These are phyloP conservation scores for Vaccinium vitisidaea DNA, from an alignment of 148 eudicot genomes.

Conservation along the genomic window DNA sequence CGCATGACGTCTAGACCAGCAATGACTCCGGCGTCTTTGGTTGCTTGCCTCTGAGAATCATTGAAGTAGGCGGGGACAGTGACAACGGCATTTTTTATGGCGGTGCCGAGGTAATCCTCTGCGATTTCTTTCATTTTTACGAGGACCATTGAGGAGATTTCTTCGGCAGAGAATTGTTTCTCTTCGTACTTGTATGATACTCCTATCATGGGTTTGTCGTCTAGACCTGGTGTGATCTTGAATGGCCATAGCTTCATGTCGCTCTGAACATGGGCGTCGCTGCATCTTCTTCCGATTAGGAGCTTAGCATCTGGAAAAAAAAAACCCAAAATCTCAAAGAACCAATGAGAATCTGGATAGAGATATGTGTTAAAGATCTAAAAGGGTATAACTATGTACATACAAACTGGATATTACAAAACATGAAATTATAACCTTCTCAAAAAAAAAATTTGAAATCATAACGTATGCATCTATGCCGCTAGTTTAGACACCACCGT, in stretches of 20 bases:
- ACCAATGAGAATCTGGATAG: neutral
- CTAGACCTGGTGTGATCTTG: neutral
- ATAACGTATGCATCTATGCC: too few relatives aligned
- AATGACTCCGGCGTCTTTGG: too few relatives aligned
- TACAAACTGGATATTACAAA: too few relatives aligned
- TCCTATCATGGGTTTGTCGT: neutral
- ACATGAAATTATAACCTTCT: too few relatives aligned
- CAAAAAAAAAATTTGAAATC: too few relatives aligned
- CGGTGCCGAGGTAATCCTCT: neutral
- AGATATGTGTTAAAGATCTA: neutral
- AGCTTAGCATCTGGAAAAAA: neutral
- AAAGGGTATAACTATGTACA: too few relatives aligned
- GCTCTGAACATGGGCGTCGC: neutral
- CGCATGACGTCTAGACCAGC: too few relatives aligned
- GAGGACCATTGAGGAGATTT: conserved; percentile 10
- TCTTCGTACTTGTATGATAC: neutral
- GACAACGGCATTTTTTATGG: too few relatives aligned
- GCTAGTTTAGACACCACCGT: too few relatives aligned
- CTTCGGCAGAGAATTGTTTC: conserved; percentile 8
- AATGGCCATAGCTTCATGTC: conserved; percentile 1
- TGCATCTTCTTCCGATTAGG: conserved; percentile 2
- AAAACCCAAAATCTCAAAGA: neutral
- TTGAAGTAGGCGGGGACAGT: too few relatives aligned
- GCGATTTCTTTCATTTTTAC: neutral
- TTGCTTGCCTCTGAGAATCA: too few relatives aligned